Evolutionary conservation across 202 grass and related monocot genomes (phyloP), one percentile per base, ranked within the genome.

Genomic region (Dendrocalamus latiflorus): DNA sequence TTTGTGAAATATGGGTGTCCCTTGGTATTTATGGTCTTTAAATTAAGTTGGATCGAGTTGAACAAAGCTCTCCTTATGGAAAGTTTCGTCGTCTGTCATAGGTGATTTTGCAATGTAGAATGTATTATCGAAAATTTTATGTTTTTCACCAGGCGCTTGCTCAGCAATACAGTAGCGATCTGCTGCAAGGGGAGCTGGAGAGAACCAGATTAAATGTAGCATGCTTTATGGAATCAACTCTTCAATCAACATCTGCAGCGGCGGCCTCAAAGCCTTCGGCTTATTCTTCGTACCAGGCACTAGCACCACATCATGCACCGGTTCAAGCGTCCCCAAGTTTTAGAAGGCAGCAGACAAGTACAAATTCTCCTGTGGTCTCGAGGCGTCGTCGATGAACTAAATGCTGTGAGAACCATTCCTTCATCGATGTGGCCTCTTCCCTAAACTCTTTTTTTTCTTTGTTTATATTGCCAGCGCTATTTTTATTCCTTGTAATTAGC

Each of bases 171-270:
- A 90, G 89, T 83, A 82, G 77, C 8, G 89, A 99, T 70, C 81
- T 99, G 53, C 88, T 99, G 49, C 89, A 94, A 88, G 89, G 80
- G 75, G 97, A 99, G 70, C 71, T 99, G 75, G 91, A 99, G 76
- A 94, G 86, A 81, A 99, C 93, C 66, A 84, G 88, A 43, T 83
- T 99, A 80, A 99, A 99, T 78, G 91, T 99, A 74, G 90, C 91
- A 20, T 99, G 97, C 75, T 99, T 99, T 83, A 94, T 91, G 87
- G 93, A 96, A 33, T 86, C 93, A 14, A 80, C 84, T 48, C 66
- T 89, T 72, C 91, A 91, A 34, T 50, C 89, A 36, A 74, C 61
- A 20, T 64, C 76, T 61, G 75, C 69, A 50, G 67, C 77, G 8
- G 74, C 62, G 7, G 75, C 53, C n/a, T 33, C 81, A 70, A 93